A percentile compares a stretch with the other conserved stretches of the same genome.
These are phyloP conservation scores for Beauveria asiatica DNA, from an alignment of 2,329 filamentous ascomycete genomes.

Conservation along the genomic window DNA sequence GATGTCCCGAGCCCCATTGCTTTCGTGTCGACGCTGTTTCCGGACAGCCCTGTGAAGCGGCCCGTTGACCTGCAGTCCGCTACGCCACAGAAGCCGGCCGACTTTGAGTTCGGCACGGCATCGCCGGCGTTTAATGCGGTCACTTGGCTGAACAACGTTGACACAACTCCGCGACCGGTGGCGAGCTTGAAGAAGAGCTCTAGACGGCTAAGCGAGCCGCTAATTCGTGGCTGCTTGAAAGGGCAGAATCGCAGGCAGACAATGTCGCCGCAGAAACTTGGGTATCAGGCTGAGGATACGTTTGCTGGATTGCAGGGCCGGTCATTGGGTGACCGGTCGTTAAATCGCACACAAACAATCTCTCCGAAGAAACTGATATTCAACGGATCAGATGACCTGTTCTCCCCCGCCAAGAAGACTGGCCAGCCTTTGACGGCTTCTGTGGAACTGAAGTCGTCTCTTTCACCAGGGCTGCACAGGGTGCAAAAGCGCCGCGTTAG, in stretches of 20 bases:
- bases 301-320: background rate
- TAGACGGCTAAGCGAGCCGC: conserved; percentile 28
- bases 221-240: conserved; percentile 20
- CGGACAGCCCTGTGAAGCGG: conserved; percentile 5
- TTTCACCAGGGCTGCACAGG: background rate
- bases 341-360: conserved; percentile 19
- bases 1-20: conserved; percentile 3
- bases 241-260: conserved; percentile 20
- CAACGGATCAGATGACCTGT: background rate
- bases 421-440: background rate
- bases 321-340: background rate
- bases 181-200: conserved; percentile 17
- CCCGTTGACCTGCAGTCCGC: background rate
- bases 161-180: conserved; percentile 16
- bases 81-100: conserved; percentile 13
- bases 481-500: background rate
- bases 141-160: conserved; percentile 20
- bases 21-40: conserved; percentile 1
- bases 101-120: conserved; percentile 21
- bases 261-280: conserved; percentile 19
- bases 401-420: conserved; percentile 3
- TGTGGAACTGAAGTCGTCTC: background rate
- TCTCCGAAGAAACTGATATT: conserved; percentile 18
- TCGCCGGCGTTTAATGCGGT: conserved; percentile 21
- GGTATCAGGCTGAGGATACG: background rate